Base-by-base conservation (phyloP, 768 basidiomycete species). In the Arthromyces matolae region DNA sequence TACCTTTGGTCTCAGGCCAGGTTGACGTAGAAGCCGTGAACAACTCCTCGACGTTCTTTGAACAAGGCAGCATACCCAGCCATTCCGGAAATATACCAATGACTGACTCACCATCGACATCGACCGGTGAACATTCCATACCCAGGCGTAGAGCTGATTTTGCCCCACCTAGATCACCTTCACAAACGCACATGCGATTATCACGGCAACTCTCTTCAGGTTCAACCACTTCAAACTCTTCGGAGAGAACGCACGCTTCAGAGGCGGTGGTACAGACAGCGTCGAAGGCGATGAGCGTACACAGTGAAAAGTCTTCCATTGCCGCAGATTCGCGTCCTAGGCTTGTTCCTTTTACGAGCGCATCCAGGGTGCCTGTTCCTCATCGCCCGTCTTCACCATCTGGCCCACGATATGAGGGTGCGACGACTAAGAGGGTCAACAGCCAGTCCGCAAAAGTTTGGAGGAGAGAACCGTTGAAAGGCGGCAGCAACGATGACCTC, bases 141-240 rank as follows among this genome's bases (percentile, higher is more conserved):
- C 86, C 85, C 20, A 73, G 78, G 33, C 71, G 84, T 40, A 73
- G 86, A 50, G 74, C 81, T 0, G 86, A 88, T 64, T 88, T 88
- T 59, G 80, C 71, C 8, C 77, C 78, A n/a, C 79, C 82, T 6
- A 72, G 71, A 57, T 64, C 72, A n/a, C 73, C 68, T 53, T 68
- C 60, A 45, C 69, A 64, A 59, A 76, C 67, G 40, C 73, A 72
- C 42, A 58, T 65, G 13, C 53, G 60, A 42, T 53, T 68, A 20
- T 64, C 58, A 35, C 65, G 70, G 35, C 70, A 72, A 50, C 60
- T 60, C 29, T 71, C 68, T 28, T 63, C 62, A 20, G 66, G 57
- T 10, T 73, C 69, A 5, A 42, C 64, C 19, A 64, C 58, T n/a
- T 73, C 62, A 8, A 55, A 64, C 19, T 63, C 63, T 10, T 71